Percentiles rank a stretch among this genome's conserved stretches.
phyloP scores from a whole-genome alignment of 2,329 filamentous ascomycete genomes.

The Trematosphaeria pertusa region DNA sequence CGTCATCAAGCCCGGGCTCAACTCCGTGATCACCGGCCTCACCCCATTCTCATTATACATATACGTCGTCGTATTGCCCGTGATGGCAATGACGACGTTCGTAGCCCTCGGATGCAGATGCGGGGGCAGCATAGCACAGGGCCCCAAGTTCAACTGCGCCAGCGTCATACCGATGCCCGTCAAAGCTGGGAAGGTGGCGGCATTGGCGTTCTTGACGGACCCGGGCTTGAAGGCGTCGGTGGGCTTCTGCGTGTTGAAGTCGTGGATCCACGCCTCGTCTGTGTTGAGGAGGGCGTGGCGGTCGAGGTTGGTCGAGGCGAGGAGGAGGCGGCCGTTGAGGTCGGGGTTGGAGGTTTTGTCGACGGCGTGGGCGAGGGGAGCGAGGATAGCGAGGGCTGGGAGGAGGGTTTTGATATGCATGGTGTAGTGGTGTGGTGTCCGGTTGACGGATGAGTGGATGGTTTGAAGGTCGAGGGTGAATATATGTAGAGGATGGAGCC shows the following conservation, averaged over 20 bases:
- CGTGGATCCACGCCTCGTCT: constrained; percentile 57
- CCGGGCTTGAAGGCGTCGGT: constrained; percentile 55
- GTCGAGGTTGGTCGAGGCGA: constrained; percentile 55
- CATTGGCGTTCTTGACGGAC: constrained; percentile 60
- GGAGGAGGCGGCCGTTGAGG: constrained; percentile 45
- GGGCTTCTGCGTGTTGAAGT: constrained; percentile 52
- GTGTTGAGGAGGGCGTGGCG: constrained; percentile 50
- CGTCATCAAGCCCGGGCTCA: constrained; percentile 57
- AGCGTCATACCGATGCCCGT: constrained; percentile 57
- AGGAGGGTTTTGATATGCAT: constrained; percentile 11
- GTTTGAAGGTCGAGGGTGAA: background rate
- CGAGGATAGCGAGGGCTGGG: constrained; percentile 19
- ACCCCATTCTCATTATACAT: constrained; percentile 62
- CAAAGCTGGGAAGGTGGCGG: constrained; percentile 59
- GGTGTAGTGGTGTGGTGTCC: background rate
- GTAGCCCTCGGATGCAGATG: constrained; percentile 59
- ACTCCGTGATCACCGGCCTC: constrained; percentile 47
- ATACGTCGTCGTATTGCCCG: constrained; percentile 59
- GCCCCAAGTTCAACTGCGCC: constrained; percentile 55
- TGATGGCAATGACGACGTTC: constrained; percentile 57
- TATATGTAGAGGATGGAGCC: no score
- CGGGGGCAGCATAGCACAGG: constrained; percentile 60
- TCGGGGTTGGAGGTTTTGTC: constrained; percentile 52
- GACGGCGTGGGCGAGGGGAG: constrained; percentile 34
- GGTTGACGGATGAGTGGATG: background rate